phyloP scores from a whole-genome alignment of 371 early-diverging fungal genomes.

The Globomyces sp. region DNA sequence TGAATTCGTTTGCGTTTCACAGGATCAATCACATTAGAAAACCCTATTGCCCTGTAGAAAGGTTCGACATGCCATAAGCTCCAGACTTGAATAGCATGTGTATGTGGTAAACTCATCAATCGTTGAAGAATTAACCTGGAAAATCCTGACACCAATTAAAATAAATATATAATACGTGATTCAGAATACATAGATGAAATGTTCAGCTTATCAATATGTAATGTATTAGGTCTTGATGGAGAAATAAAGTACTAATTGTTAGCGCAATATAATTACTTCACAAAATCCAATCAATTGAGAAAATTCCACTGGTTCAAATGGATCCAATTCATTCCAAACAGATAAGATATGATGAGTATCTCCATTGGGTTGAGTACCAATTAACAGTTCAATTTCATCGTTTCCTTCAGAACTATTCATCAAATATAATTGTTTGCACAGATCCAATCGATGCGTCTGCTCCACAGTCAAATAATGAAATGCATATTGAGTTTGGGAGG shows the following conservation, averaged over 20 bases:
- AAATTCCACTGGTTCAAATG: neutral
- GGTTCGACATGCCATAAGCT: conserved; percentile 17
- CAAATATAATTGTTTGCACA: conserved; percentile 5
- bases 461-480: conserved; percentile 5
- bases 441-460: neutral
- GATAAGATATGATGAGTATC: conserved; percentile 9
- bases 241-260: conserved; percentile 4
- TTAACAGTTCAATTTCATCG: conserved; percentile 8
- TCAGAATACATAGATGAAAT: conserved; percentile 5
- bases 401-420: neutral
- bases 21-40: conserved; percentile 6
- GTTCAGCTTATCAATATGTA: conserved; percentile 17
- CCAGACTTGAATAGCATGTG: conserved; percentile 15
- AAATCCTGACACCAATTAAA: neutral
- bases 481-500: no score
- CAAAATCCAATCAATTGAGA: conserved; percentile 14
- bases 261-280: conserved; percentile 1
- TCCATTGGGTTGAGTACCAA: neutral
- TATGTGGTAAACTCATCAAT: neutral
- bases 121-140: conserved; percentile 11
- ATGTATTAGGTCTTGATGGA: neutral
- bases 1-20: conserved; percentile 2
- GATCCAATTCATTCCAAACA: conserved; percentile 12
- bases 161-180: neutral
- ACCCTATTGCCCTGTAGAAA: conserved; percentile 15